A percentile compares a stretch with the other conserved stretches of the same genome.
phyloP scores from a whole-genome alignment of 1,284 basidiomycete genomes.

The Boletus hoseneyae region DNA sequence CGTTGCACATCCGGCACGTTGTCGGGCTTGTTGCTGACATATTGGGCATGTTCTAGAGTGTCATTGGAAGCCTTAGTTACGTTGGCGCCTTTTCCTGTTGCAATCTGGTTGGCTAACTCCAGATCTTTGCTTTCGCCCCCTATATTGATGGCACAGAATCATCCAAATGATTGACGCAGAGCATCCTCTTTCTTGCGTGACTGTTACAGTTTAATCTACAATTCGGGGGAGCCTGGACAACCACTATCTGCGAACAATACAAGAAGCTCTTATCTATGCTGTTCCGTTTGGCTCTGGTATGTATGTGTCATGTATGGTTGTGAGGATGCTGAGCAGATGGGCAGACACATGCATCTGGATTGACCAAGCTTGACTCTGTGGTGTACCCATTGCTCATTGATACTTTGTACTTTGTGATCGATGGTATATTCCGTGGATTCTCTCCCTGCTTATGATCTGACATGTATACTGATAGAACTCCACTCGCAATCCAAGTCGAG shows the following conservation, averaged over 20 bases:
- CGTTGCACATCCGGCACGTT: too few species aligned
- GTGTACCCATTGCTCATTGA: slow-evolving; percentile 67
- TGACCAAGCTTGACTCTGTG: slow-evolving; percentile 45
- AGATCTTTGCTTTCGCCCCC: too few species aligned
- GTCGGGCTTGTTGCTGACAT: too few species aligned
- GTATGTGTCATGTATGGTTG: slow-evolving; percentile 24
- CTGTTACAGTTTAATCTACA: slow-evolving; percentile 70
- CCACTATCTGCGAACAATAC: slow-evolving; percentile 46
- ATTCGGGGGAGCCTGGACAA: slow-evolving; percentile 59
- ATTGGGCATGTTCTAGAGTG: too few species aligned
- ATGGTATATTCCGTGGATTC: slow-evolving; percentile 47
- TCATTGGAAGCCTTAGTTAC: too few species aligned
- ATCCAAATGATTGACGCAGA: slow-evolving; percentile 26
- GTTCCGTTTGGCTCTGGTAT: slow-evolving; percentile 55
- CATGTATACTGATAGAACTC: slow-evolving; percentile 45
- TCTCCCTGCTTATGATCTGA: background rate
- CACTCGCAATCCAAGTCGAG: slow-evolving; percentile 53
- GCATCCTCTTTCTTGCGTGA: slow-evolving; percentile 53
- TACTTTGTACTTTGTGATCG: slow-evolving; percentile 67
- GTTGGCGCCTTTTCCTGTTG: too few species aligned
- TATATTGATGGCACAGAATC: slow-evolving; percentile 1
- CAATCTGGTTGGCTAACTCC: too few species aligned
- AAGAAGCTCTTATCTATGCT: slow-evolving; percentile 44
- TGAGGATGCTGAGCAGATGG: slow-evolving; percentile 10
- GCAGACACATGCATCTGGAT: slow-evolving; percentile 51